Percentiles rank a stretch among this genome's conserved stretches.
phyloP scores from a whole-genome alignment of 768 basidiomycete species.

The Podaxis sp. region DNA sequence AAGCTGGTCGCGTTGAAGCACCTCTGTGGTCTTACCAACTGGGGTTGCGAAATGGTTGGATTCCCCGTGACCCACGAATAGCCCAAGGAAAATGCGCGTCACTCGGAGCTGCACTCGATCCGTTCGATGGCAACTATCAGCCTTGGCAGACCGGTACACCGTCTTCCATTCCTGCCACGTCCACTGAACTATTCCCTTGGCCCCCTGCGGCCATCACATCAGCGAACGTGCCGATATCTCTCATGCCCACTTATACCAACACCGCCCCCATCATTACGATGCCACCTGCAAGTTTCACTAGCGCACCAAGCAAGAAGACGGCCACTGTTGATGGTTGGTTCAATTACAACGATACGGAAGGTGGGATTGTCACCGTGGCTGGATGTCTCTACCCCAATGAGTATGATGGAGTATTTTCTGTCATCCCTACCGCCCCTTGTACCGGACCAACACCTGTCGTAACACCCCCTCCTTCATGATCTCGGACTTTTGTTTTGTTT shows the following conservation, averaged over 20 bases:
- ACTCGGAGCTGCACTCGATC: conserved; percentile 38
- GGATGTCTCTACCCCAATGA: conserved; percentile 50
- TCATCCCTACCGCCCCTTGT: conserved; percentile 27
- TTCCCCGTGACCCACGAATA: conserved; percentile 68
- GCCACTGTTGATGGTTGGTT: conserved; percentile 46
- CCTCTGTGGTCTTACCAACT: conserved; percentile 45
- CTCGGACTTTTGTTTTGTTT: background rate
- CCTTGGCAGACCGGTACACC: conserved; percentile 62
- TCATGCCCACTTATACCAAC: conserved; percentile 59
- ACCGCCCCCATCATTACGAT: conserved; percentile 56
- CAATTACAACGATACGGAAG: conserved; percentile 37
- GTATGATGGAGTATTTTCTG: conserved; percentile 23
- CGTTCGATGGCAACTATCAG: conserved; percentile 40
- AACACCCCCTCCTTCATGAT: background rate
- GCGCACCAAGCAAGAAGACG: conserved; percentile 35
- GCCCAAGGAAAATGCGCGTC: conserved; percentile 60
- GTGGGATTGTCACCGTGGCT: conserved; percentile 36
- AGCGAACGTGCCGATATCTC: conserved; percentile 36
- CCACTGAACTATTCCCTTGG: conserved; percentile 44
- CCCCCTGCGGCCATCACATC: conserved; percentile 53
- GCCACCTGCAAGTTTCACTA: conserved; percentile 30
- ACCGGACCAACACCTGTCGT: conserved; percentile 17
- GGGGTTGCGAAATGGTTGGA: conserved; percentile 69
- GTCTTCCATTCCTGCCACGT: conserved; percentile 43
- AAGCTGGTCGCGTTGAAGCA: conserved; percentile 32